Evolutionary conservation across 371 early-diverging fungal genomes (phyloP).

Genomic region (Choanephora cucurbitarum): DNA sequence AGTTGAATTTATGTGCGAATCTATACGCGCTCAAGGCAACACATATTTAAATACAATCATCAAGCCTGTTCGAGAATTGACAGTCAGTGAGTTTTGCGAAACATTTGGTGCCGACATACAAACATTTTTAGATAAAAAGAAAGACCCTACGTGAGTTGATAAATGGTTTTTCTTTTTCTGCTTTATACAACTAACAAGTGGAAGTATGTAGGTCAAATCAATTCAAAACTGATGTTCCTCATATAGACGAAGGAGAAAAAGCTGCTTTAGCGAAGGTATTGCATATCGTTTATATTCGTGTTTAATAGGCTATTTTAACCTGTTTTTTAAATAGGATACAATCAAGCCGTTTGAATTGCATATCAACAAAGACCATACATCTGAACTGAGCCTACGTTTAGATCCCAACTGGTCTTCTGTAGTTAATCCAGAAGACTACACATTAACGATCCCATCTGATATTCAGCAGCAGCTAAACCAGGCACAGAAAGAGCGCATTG

Average conservation of each 20-base stretch:
- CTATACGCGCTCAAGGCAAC: constrained; percentile 32
- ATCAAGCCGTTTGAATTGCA: neutral
- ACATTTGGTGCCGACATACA: constrained; percentile 23
- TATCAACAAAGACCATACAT: neutral
- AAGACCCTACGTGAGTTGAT: neutral
- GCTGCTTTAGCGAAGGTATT: too few species aligned
- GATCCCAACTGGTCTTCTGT: neutral
- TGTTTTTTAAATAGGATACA: neutral
- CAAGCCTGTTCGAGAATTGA: constrained; percentile 22
- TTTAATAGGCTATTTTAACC: too few species aligned
- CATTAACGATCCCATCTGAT: neutral
- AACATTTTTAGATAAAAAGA: constrained; percentile 15
- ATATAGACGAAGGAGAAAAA: too few species aligned
- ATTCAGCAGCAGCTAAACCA: neutral
- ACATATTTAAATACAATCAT: constrained; percentile 31
- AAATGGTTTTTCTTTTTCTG: too few species aligned
- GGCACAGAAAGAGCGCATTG: neutral
- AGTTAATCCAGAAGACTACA: neutral
- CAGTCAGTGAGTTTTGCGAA: constrained; percentile 37
- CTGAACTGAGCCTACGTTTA: neutral
- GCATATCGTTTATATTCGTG: too few species aligned
- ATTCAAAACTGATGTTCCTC: too few species aligned
- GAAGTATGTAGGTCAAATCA: too few species aligned
- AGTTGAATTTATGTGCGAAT: constrained; percentile 28
- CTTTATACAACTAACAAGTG: too few species aligned